Percentiles rank a stretch among this genome's conserved stretches.
These are phyloP conservation scores for Torrubiellomyces zombiae DNA, from an alignment of 2,329 filamentous ascomycete species.

Conservation along the genomic window DNA sequence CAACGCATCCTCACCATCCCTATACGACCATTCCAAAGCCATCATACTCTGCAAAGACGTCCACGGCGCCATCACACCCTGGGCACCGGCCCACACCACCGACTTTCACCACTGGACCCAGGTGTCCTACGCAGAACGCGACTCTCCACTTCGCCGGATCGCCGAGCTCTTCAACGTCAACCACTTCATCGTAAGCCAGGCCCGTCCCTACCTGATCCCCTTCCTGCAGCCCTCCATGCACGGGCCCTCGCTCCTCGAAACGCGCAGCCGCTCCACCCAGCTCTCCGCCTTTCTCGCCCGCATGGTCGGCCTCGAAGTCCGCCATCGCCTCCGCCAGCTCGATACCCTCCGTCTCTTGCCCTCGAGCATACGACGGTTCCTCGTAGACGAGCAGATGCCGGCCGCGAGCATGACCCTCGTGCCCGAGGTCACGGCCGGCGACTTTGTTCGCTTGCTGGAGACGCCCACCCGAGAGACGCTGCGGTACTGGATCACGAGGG, in stretches of 20 bases:
- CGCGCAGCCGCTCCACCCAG: slow-evolving; percentile 39
- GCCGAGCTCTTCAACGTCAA: slow-evolving; percentile 83
- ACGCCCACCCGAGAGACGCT: slow-evolving; percentile 61
- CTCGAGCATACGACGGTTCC: slow-evolving; percentile 50
- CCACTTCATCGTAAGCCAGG: slow-evolving; percentile 89
- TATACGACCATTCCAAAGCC: slow-evolving; percentile 47
- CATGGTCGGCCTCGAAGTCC: slow-evolving; percentile 58
- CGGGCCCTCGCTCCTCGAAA: slow-evolving; percentile 47
- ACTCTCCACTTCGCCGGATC: slow-evolving; percentile 50
- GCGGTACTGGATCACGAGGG: slow-evolving; percentile 70
- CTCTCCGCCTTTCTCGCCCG: slow-evolving; percentile 43
- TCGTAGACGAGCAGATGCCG: slow-evolving; percentile 70
- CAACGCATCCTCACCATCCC: slow-evolving; percentile 47
- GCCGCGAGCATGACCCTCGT: slow-evolving; percentile 67
- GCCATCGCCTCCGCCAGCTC: slow-evolving; percentile 66
- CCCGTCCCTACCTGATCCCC: slow-evolving; percentile 74
- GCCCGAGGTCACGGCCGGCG: slow-evolving; percentile 54
- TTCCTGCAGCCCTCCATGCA: slow-evolving; percentile 72
- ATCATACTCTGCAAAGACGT: slow-evolving; percentile 64
- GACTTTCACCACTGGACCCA: slow-evolving; percentile 54
- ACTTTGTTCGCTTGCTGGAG: slow-evolving; percentile 68
- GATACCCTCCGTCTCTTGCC: slow-evolving; percentile 63
- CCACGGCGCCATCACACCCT: slow-evolving; percentile 54
- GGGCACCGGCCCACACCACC: slow-evolving; percentile 45
- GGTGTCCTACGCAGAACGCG: slow-evolving; percentile 47